A percentile compares a stretch with the other conserved stretches of the same genome.
These are phyloP conservation scores for Sutorius eximius DNA, from an alignment of 1,284 basidiomycete species.

Conservation along the genomic window DNA sequence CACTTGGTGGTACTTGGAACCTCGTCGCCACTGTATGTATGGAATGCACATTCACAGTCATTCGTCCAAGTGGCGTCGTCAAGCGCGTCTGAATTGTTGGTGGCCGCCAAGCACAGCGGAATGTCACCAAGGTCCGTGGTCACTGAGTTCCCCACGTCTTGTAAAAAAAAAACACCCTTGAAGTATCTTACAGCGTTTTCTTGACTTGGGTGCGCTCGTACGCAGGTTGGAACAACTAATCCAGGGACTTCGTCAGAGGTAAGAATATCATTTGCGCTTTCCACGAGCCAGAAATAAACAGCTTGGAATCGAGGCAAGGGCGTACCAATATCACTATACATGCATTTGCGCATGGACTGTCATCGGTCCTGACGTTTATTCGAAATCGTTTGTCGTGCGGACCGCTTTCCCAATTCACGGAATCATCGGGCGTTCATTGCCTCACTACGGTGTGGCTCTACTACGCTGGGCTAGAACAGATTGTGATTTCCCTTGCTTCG, in stretches of 20 bases:
- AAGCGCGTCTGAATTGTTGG: constrained; percentile 39
- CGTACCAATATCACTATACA: constrained; percentile 54
- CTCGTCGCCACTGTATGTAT: constrained; percentile 62
- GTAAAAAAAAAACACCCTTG: not conserved
- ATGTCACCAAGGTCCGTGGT: constrained; percentile 53
- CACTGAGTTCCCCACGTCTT: not conserved
- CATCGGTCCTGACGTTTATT: constrained; percentile 52
- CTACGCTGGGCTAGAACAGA: constrained; percentile 51
- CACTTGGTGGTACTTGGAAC: constrained; percentile 58
- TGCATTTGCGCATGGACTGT: constrained; percentile 64
- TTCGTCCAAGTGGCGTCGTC: constrained; percentile 44
- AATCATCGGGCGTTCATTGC: constrained; percentile 20
- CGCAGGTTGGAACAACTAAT: constrained; percentile 63
- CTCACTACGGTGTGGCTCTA: constrained; percentile 52
- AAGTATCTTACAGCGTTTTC: constrained; percentile 61
- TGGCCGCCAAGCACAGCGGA: constrained; percentile 55
- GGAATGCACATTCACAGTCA: constrained; percentile 51
- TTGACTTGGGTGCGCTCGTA: constrained; percentile 60
- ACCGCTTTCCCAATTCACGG: constrained; percentile 33
- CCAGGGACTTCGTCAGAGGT: constrained; percentile 47
- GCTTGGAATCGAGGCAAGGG: constrained; percentile 36
- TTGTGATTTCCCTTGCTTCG: constrained; percentile 49
- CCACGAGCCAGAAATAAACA: not conserved
- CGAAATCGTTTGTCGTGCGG: constrained; percentile 44
- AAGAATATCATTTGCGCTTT: constrained; percentile 2